These are phyloP conservation scores for Ceratocystis cubensis DNA, from an alignment of 2,329 filamentous ascomycete genomes.

Conservation along the genomic window DNA sequence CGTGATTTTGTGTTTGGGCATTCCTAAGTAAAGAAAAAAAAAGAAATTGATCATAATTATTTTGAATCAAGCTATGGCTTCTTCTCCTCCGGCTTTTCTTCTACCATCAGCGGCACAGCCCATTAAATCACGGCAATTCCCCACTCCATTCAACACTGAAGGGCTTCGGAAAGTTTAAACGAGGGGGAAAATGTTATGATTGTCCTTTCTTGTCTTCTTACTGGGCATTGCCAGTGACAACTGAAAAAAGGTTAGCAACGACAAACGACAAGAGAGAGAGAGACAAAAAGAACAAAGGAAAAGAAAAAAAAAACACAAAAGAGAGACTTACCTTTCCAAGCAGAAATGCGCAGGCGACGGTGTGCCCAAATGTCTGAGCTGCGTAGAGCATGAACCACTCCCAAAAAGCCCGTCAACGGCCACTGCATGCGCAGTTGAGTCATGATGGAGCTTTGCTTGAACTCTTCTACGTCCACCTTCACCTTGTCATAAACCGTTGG, in stretches of 20 bases:
- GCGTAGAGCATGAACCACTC: conserved; percentile 11
- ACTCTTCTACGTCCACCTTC: conserved; percentile 30
- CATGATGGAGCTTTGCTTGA: conserved; percentile 10
- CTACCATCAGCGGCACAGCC: not conserved
- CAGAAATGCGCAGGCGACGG: conserved; percentile 16
- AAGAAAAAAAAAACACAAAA: not conserved
- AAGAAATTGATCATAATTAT: not conserved
- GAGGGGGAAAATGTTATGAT: not conserved
- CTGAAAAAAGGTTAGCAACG: not conserved
- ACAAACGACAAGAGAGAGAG: not conserved
- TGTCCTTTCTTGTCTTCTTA: not conserved
- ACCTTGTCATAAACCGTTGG: conserved; percentile 59
- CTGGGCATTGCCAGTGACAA: not conserved
- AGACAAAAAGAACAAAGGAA: not conserved
- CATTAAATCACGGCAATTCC: not conserved
- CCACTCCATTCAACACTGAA: not conserved
- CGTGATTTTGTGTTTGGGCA: not conserved
- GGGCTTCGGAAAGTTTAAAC: not conserved
- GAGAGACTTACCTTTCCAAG: conserved; percentile 15
- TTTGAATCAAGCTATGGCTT: not conserved
- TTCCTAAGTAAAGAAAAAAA: too few species aligned
- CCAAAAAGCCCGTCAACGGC: conserved; percentile 18
- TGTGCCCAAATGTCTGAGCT: conserved; percentile 18
- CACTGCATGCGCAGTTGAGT: conserved; percentile 18
- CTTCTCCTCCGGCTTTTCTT: not conserved